A percentile compares a stretch with the other conserved stretches of the same genome.
Evolutionary conservation across 148 eudicot genomes (phyloP).

Genomic region (Camellia lanceoleosa): DNA sequence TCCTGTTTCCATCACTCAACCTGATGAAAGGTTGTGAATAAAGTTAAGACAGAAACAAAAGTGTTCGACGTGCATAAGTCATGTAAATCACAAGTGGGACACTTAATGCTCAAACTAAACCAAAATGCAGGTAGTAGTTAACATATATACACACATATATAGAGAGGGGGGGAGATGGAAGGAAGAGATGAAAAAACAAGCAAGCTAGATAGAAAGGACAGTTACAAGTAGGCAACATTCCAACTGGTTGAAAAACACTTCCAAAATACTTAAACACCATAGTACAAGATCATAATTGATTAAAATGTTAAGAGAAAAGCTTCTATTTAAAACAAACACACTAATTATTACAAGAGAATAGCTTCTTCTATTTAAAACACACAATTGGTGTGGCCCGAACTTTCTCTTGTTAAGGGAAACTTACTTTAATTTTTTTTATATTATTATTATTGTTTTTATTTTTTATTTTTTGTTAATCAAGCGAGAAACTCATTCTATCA

Average conservation of each 20-base stretch:
- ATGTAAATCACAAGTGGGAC: neutral
- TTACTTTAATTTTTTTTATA: too few relatives aligned
- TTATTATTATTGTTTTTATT: too few relatives aligned
- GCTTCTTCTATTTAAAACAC: too few relatives aligned
- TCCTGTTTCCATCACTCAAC: conserved; percentile 38
- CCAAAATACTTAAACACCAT: neutral
- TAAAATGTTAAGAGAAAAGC: neutral
- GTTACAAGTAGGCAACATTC: neutral
- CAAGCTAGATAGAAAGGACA: neutral
- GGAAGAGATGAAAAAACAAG: neutral
- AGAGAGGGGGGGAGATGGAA: neutral
- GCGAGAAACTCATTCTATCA: neutral
- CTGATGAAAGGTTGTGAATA: neutral
- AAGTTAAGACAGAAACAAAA: neutral
- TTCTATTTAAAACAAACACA: neutral
- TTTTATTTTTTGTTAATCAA: too few relatives aligned
- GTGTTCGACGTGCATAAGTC: neutral
- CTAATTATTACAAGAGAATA: neutral
- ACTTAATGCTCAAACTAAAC: neutral
- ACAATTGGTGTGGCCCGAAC: too few relatives aligned
- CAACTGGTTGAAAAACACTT: neutral
- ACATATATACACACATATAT: too few relatives aligned
- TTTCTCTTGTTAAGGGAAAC: too few relatives aligned
- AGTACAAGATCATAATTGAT: neutral
- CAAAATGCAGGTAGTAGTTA: neutral